These are phyloP conservation scores for Beauveria sp. DNA, from an alignment of 2,329 filamentous ascomycete genomes.

Conservation along the genomic window DNA sequence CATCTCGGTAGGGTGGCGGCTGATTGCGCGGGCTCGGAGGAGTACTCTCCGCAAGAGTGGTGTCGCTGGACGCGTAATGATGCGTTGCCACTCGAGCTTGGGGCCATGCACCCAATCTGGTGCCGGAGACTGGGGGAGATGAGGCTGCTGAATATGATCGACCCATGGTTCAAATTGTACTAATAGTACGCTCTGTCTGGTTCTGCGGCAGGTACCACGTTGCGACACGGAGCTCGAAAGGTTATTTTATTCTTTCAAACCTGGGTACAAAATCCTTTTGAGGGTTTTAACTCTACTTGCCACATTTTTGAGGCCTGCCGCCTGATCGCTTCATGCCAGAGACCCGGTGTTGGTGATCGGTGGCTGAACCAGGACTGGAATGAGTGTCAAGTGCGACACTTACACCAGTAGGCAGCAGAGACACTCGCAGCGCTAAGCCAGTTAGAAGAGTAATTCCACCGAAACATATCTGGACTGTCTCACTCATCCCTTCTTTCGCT, in stretches of 20 bases:
- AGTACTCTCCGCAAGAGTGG: conserved; percentile 1
- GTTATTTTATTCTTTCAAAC: not conserved
- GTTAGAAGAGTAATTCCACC: not conserved
- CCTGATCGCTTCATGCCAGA: not conserved
- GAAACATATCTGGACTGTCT: not conserved
- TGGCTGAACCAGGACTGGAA: conserved; percentile 1
- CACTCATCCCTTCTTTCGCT: not conserved
- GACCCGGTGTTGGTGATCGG: not conserved
- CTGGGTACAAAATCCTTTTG: not conserved
- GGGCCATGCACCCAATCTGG: not conserved
- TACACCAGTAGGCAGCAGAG: not conserved
- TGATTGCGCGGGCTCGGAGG: conserved; percentile 1
- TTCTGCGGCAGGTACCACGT: not conserved
- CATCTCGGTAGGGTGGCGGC: conserved; percentile 9
- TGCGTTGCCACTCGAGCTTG: not conserved
- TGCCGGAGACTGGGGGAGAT: not conserved
- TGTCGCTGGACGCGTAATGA: conserved; percentile 1
- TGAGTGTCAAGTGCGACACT: not conserved
- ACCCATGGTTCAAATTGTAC: not conserved
- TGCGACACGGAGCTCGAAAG: not conserved
- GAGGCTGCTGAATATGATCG: not conserved
- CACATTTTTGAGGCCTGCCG: not conserved
- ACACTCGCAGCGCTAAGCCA: not conserved
- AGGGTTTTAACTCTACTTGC: not conserved
- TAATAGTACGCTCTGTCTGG: not conserved